These are phyloP conservation scores for Pichia heedii DNA, from an alignment of 805 yeast genomes.

Conservation along the genomic window DNA sequence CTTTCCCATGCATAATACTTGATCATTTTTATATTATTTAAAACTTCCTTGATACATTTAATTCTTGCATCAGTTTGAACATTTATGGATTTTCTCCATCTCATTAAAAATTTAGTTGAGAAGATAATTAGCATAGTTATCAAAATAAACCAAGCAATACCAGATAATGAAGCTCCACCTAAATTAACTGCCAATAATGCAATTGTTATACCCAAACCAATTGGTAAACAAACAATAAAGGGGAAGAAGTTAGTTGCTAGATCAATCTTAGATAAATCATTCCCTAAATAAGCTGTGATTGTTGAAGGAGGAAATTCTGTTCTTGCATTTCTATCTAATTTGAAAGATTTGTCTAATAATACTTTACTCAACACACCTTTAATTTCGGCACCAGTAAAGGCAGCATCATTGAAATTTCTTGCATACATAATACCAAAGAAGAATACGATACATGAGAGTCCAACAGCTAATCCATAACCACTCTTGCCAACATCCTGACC, in stretches of 20 bases:
- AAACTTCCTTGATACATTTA: constrained; percentile 64
- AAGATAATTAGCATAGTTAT: constrained; percentile 40
- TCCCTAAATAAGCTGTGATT: constrained; percentile 69
- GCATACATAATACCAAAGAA: constrained; percentile 42
- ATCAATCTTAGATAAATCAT: constrained; percentile 76
- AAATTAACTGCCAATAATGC: constrained; percentile 57
- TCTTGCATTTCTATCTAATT: constrained; percentile 47
- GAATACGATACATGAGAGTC: constrained; percentile 49
- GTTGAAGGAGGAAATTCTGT: constrained; percentile 57
- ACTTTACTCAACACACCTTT: constrained; percentile 67
- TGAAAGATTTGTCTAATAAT: constrained; percentile 58
- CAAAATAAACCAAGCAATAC: constrained; percentile 47
- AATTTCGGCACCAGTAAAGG: constrained; percentile 59
- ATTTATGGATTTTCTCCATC: constrained; percentile 48
- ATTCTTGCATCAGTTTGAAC: constrained; percentile 70
- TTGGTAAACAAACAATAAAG: constrained; percentile 53
- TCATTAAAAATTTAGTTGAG: constrained; percentile 44
- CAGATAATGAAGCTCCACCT: constrained; percentile 68
- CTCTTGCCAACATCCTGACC: constrained; percentile 37
- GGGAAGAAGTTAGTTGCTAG: constrained; percentile 65
- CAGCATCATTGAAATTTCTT: constrained; percentile 53
- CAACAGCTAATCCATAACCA: constrained; percentile 75
- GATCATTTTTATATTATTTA: constrained; percentile 69
- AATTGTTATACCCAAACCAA: constrained; percentile 52
- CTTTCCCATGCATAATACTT: constrained; percentile 89